Evolutionary conservation across 2,329 filamentous ascomycete genomes (phyloP).

Genomic region (Penicillium sp.): DNA sequence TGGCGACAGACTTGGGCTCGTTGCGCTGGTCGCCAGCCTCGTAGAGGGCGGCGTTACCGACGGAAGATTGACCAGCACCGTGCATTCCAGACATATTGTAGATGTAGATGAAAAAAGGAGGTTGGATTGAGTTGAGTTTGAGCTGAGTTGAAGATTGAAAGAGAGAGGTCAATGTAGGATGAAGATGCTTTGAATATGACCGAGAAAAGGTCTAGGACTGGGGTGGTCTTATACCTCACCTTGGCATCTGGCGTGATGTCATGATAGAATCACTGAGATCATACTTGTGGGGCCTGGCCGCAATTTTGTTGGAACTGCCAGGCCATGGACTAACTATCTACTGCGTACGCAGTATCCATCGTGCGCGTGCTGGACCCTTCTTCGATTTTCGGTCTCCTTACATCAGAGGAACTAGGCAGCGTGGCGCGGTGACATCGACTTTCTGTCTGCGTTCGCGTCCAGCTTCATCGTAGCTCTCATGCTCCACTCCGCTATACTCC

Average conservation of each 20-base stretch:
- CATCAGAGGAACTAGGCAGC: conserved; percentile 22
- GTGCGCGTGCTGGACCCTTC: conserved; percentile 17
- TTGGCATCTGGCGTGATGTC: conserved; percentile 26
- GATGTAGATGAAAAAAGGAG: not conserved
- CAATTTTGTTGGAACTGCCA: conserved; percentile 14
- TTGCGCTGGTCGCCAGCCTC: conserved; percentile 79
- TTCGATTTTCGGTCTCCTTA: conserved; percentile 6
- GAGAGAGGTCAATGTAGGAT: not conserved
- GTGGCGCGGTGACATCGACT: not conserved
- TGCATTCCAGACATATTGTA: conserved; percentile 31
- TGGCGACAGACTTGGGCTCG: conserved; percentile 56
- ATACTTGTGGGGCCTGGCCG: conserved; percentile 26
- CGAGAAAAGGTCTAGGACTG: not conserved
- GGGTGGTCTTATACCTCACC: conserved; percentile 23
- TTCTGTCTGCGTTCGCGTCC: no score
- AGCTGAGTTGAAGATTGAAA: not conserved
- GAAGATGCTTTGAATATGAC: not conserved
- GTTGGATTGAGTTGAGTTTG: no score
- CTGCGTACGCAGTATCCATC: conserved; percentile 1
- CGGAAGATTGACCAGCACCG: conserved; percentile 61
- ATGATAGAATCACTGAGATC: conserved; percentile 34
- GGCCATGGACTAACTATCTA: no score
- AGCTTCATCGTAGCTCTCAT: not conserved
- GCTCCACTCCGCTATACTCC: no score
- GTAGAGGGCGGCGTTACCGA: conserved; percentile 70